Evolutionary conservation across 495 filamentous ascomycete species (phyloP), one percentile per base, ranked within the genome.

Genomic region (Podospora didyma): DNA sequence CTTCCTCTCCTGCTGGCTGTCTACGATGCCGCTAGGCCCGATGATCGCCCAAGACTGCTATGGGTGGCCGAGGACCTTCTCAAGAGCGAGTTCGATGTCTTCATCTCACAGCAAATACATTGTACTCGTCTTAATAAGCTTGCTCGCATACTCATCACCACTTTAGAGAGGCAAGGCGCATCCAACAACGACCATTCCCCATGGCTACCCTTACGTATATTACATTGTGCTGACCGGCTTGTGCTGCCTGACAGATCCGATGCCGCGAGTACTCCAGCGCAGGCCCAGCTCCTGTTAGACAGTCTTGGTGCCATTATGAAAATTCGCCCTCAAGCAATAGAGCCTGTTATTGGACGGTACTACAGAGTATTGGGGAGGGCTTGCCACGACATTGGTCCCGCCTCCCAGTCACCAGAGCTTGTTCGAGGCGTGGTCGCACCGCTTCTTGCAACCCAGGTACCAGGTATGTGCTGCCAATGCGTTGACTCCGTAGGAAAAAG

Each of bases 21-120:
- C 37, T 73, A 69, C 55, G 62, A 74, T 2, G 55, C 65, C 7
- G 60, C 52, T 2, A 26, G 39, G 35, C 11, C 51, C 7, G 68
- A 72, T 23, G 76, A 79, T 58, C 63, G 66, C 16, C 59, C 47
- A 16, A 69, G 74, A 14, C 48, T 77, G 22, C 64, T 63, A 44
- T 35, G 67, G 23, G 63, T 79, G 31, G 62, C 69, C 47, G 53
- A 56, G n/a, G 73, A 77, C 52, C 61, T 76, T n/a, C 50, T 66
- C 7, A 59, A 64, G 2, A 59, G 65, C 11, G 62, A 66, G 19
- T 69, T 73, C 23, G 46, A 35, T 46, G 52, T 59, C 39, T 73
- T 74, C 20, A 49, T 19, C 3, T 51, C 53, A 2, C 59, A 46
- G 1, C 42, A 46, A 9, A n/a, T 68, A n/a, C 59, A 61, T 24